Evolutionary conservation across 2,329 filamentous ascomycete genomes (phyloP).

Genomic region (Stagonosporopsis cucurbitacearum): DNA sequence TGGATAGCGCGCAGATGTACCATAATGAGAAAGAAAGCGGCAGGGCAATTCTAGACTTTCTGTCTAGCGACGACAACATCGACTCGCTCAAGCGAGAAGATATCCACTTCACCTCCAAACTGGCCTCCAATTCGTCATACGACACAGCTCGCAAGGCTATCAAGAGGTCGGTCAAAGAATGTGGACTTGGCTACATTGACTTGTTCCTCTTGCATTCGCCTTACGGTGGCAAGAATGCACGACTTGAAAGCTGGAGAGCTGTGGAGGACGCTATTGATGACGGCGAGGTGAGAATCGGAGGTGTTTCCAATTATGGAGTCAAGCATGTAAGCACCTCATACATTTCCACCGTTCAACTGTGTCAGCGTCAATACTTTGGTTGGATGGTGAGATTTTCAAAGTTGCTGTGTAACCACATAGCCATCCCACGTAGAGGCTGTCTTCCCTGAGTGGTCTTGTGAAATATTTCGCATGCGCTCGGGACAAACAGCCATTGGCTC

Average conservation of each 20-base stretch:
- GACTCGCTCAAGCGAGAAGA: slow-evolving; percentile 67
- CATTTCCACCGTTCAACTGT: not conserved
- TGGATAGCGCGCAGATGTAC: slow-evolving; percentile 69
- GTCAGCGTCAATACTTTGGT: slow-evolving; percentile 5
- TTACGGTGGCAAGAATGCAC: slow-evolving; percentile 72
- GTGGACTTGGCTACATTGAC: slow-evolving; percentile 76
- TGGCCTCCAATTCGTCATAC: slow-evolving; percentile 72
- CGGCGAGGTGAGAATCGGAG: slow-evolving; percentile 73
- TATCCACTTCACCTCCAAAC: slow-evolving; percentile 81
- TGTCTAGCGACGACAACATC: slow-evolving; percentile 57
- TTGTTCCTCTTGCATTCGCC: slow-evolving; percentile 81
- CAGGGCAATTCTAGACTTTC: slow-evolving; percentile 65
- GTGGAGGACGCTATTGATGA: slow-evolving; percentile 76
- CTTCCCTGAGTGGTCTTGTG: not conserved
- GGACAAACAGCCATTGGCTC: slow-evolving; percentile 10
- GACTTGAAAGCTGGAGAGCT: slow-evolving; percentile 76
- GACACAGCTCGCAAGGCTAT: slow-evolving; percentile 72
- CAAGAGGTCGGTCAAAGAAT: slow-evolving; percentile 66
- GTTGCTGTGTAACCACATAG: slow-evolving; percentile 14
- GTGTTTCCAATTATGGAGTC: slow-evolving; percentile 80
- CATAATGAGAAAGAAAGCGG: slow-evolving; percentile 76
- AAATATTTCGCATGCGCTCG: slow-evolving; percentile 5
- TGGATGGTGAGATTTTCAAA: slow-evolving; percentile 9
- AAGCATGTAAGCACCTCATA: slow-evolving; percentile 64
- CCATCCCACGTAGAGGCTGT: not conserved